Evolutionary conservation across 768 basidiomycete species (phyloP).

Genomic region (Melanogaster broomeanus): DNA sequence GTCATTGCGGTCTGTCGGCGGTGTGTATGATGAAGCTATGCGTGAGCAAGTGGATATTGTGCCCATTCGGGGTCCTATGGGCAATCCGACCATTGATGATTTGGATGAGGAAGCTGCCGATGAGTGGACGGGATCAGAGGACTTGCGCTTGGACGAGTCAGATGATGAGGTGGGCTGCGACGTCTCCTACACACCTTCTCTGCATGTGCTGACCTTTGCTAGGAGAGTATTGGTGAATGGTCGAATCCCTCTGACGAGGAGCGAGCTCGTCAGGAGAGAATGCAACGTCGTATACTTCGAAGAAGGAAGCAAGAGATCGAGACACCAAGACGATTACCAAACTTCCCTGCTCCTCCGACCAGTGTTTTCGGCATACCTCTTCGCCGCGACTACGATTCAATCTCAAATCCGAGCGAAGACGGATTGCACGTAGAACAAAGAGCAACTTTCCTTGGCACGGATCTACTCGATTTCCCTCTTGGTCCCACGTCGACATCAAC

Average conservation of each 20-base stretch:
- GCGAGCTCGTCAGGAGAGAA: slow-evolving; percentile 66
- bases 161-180: slow-evolving; percentile 64
- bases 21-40: slow-evolving; percentile 39
- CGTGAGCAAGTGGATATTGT: slow-evolving; percentile 28
- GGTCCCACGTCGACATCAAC: slow-evolving; percentile 46
- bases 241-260: slow-evolving; percentile 93
- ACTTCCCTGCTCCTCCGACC: slow-evolving; percentile 78
- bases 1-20: slow-evolving; percentile 64
- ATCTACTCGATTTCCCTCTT: slow-evolving; percentile 45
- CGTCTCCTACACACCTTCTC: neutral
- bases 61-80: slow-evolving; percentile 33
- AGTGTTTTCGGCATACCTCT: slow-evolving; percentile 44
- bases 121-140: slow-evolving; percentile 88
- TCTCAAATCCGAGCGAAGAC: slow-evolving; percentile 89
- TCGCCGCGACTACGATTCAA: slow-evolving; percentile 62
- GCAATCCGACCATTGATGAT: slow-evolving; percentile 36
- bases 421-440: slow-evolving; percentile 38
- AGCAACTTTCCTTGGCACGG: slow-evolving; percentile 46
- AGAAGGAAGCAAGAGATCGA: slow-evolving; percentile 49
- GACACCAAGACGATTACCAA: slow-evolving; percentile 70
- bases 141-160: slow-evolving; percentile 55
- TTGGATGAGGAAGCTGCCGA: slow-evolving; percentile 45
- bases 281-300: slow-evolving; percentile 62
- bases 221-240: slow-evolving; percentile 83
- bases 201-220: slow-evolving; percentile 8